A percentile compares a stretch with the other conserved stretches of the same genome.
phyloP scores from a whole-genome alignment of 192 early-diverging fungal genomes.

The Gryganskiella cystojenkinii region DNA sequence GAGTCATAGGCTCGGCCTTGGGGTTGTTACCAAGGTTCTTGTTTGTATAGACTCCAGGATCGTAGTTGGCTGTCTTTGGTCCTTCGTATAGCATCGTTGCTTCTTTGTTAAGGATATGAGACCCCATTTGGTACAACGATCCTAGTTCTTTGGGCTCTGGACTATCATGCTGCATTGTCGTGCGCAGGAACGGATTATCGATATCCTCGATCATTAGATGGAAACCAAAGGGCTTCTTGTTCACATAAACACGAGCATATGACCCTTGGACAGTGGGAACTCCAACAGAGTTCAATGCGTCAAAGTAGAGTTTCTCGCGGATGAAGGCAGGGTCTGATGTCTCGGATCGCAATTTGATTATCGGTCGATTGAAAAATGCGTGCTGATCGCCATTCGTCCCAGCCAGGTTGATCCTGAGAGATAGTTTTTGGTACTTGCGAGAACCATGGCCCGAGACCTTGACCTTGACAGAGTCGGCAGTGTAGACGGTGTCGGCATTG shows the following conservation, averaged over 20 bases:
- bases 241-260: slow-evolving; percentile 49
- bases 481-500: slow-evolving; percentile 26
- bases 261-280: slow-evolving; percentile 22
- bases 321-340: slow-evolving; percentile 45
- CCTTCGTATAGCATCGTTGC: slow-evolving; percentile 45
- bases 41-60: slow-evolving; percentile 33
- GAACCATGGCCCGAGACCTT: slow-evolving; percentile 54
- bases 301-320: slow-evolving; percentile 53
- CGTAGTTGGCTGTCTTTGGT: slow-evolving; percentile 21
- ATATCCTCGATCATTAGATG: slow-evolving; percentile 52
- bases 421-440: slow-evolving; percentile 49
- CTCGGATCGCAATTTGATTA: slow-evolving; percentile 49
- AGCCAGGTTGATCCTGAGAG: slow-evolving; percentile 51
- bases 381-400: slow-evolving; percentile 7
- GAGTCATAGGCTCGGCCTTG: slow-evolving; percentile 26
- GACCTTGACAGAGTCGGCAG: slow-evolving; percentile 34
- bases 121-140: slow-evolving; percentile 44
- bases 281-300: slow-evolving; percentile 32
- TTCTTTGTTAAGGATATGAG: slow-evolving; percentile 18
- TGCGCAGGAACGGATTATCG: slow-evolving; percentile 36
- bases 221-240: slow-evolving; percentile 49
- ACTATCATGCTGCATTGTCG: slow-evolving; percentile 30
- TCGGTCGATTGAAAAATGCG: slow-evolving; percentile 41
- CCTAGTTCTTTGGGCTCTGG: slow-evolving; percentile 13
- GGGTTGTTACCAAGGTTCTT: slow-evolving; percentile 30